Conservation (phyloP, 495 filamentous ascomycete species). For the Aspergillus conjunctus region DNA sequence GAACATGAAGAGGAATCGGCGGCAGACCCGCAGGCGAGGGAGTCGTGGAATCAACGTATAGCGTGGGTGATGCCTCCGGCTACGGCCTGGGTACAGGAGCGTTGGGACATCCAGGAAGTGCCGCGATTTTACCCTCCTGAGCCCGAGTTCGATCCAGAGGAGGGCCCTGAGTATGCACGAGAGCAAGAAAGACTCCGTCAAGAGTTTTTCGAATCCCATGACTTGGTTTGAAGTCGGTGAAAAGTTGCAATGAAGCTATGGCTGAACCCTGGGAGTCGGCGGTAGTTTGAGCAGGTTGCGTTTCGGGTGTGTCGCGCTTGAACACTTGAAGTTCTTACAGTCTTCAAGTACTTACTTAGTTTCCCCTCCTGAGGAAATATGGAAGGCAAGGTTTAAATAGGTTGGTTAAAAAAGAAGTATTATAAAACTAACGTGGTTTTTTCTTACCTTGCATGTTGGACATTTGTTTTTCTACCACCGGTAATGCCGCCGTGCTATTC, state of each 20-base stretch:
- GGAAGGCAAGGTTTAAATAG: neutral
- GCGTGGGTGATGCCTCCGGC: neutral
- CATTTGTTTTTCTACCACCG: no score
- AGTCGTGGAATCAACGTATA: neutral
- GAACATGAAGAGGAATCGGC: constrained; percentile 1
- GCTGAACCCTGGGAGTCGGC: neutral
- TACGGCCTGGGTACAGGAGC: neutral
- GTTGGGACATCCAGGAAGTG: neutral
- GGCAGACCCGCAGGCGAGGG: neutral
- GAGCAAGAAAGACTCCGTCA: neutral
- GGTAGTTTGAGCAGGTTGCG: neutral
- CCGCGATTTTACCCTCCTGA: neutral
- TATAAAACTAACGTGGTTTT: neutral
- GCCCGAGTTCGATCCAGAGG: neutral
- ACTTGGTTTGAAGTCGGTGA: neutral
- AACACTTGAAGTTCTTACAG: neutral
- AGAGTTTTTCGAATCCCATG: neutral
- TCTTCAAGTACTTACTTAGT: neutral
- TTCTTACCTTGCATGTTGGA: neutral
- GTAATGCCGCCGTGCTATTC: no score
- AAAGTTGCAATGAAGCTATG: neutral
- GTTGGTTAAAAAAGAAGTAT: neutral
- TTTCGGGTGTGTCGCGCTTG: neutral
- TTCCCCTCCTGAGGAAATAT: neutral
- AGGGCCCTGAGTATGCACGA: neutral